Conservation (phyloP, 2,329 filamentous ascomycete species). For the Myriosclerotinia duriaeana region DNA sequence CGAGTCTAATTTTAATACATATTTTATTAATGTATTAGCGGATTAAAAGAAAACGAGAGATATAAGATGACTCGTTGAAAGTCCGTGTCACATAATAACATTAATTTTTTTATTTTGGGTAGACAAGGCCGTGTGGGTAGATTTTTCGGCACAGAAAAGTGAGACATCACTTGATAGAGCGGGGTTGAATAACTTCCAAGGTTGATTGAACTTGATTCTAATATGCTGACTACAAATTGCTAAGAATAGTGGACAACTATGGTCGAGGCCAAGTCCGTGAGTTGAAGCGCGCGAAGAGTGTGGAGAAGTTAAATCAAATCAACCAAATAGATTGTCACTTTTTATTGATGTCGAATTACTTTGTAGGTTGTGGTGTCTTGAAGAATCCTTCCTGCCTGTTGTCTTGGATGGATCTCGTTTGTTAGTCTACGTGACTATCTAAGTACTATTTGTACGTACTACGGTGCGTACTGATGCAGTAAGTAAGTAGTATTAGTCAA, state of each 20-base stretch:
- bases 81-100: conserved; percentile 24
- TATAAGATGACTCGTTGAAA: conserved; percentile 20
- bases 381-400: not conserved
- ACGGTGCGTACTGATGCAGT: not conserved
- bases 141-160: conserved; percentile 13
- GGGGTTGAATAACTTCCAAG: conserved; percentile 8
- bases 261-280: conserved; percentile 23
- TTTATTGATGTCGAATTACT: not conserved
- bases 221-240: conserved; percentile 17
- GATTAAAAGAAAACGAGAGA: conserved; percentile 20
- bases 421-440: too few relatives aligned
- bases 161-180: conserved; percentile 20
- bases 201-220: conserved; percentile 22
- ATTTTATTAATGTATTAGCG: conserved; percentile 9
- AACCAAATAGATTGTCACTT: conserved; percentile 8
- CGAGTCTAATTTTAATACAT: conserved; percentile 17
- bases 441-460: conserved; percentile 5
- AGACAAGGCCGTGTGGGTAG: not conserved
- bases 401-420: conserved; percentile 14
- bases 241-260: conserved; percentile 29
- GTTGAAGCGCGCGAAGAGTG: conserved; percentile 15
- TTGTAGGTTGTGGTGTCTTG: not conserved
- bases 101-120: not conserved
- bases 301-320: conserved; percentile 23
- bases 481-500: conserved; percentile 3